Evolutionary conservation across 2,329 filamentous ascomycete species (phyloP).

Genomic region (Trichoderma sp.): DNA sequence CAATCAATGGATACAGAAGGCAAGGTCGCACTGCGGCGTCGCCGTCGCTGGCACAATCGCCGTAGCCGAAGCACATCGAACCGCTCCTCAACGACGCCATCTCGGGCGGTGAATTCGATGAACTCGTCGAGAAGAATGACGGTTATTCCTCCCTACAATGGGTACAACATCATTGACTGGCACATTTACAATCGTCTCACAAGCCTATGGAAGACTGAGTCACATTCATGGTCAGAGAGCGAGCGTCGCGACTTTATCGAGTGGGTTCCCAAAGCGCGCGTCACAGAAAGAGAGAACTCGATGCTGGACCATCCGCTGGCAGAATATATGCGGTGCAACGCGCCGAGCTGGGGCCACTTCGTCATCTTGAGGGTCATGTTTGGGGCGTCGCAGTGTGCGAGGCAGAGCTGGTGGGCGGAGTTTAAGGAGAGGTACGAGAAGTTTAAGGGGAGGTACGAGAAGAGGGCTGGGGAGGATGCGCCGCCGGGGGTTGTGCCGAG

Average conservation of each 20-base stretch:
- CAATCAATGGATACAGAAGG: neutral
- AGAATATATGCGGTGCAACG: neutral
- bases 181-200: conserved; percentile 2
- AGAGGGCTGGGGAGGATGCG: neutral
- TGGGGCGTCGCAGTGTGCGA: conserved; percentile 11
- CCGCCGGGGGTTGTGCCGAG: conserved; percentile 5
- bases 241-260: neutral
- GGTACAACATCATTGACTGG: conserved; percentile 9
- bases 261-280: neutral
- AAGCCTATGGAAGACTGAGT: neutral
- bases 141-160: neutral
- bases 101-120: neutral
- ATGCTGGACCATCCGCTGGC: neutral
- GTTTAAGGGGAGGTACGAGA: neutral
- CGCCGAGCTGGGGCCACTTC: conserved; percentile 13
- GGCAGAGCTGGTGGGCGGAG: neutral
- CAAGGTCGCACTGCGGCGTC: neutral
- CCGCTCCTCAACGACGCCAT: neutral
- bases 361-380: conserved; percentile 14
- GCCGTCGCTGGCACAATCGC: neutral
- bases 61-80: neutral
- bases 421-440: neutral
- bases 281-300: neutral
- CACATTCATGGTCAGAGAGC: neutral
- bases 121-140: neutral